These are phyloP conservation scores for Ophiostoma montium DNA, from an alignment of 2,329 filamentous ascomycete genomes.

Conservation along the genomic window DNA sequence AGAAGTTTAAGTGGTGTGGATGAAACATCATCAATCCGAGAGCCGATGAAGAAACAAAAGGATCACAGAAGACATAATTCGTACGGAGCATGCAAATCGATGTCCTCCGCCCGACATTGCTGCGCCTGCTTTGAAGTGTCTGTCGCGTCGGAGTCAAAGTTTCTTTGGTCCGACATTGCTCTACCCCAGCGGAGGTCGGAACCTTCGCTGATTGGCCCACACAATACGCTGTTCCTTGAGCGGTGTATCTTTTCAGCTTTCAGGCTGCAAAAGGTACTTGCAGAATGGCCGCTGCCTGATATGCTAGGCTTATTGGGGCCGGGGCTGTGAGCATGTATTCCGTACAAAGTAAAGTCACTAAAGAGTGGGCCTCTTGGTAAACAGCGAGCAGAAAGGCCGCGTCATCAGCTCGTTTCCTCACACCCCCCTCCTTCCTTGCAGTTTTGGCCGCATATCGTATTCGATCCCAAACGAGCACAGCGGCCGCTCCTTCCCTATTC, in stretches of 20 bases:
- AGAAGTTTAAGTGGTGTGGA: too few relatives aligned
- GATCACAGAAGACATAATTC: too few relatives aligned
- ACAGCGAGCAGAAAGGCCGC: conserved; percentile 2
- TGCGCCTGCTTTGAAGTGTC: too few relatives aligned
- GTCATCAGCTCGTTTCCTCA: conserved; percentile 8
- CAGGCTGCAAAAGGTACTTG: background rate
- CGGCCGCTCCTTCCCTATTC: conserved; percentile 1
- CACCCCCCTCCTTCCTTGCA: background rate
- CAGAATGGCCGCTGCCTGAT: conserved; percentile 1
- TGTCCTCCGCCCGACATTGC: too few relatives aligned
- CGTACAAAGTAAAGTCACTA: background rate
- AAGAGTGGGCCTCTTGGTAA: conserved; percentile 2
- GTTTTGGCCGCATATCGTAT: conserved; percentile 4
- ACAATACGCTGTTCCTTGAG: too few relatives aligned
- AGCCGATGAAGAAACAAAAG: too few relatives aligned
- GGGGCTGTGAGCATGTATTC: conserved; percentile 9
- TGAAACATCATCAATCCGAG: too few relatives aligned
- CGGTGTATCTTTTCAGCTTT: conserved; percentile 1
- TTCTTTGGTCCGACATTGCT: too few relatives aligned
- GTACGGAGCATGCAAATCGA: too few relatives aligned
- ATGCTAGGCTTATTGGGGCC: background rate
- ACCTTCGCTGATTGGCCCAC: too few relatives aligned
- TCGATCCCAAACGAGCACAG: background rate
- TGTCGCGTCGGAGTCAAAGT: too few relatives aligned
- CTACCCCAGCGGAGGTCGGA: too few relatives aligned